These are phyloP conservation scores for Pseudozyma sp. DNA, from an alignment of 1,284 basidiomycete species.

Conservation along the genomic window DNA sequence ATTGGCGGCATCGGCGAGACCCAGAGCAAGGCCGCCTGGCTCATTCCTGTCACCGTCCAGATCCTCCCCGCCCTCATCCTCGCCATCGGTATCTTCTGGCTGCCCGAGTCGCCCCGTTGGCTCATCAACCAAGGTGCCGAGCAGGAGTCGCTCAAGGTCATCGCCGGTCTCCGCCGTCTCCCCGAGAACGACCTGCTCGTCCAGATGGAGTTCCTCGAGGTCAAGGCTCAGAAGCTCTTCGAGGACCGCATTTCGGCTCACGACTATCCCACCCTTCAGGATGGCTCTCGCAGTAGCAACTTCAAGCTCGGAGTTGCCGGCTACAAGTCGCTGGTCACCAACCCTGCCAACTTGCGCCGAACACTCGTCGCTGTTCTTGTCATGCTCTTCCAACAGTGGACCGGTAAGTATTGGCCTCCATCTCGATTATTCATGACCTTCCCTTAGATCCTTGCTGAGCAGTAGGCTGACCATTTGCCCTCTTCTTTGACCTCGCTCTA, in stretches of 20 bases:
- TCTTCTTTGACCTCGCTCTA: too few species aligned
- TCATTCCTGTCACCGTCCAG: constrained; percentile 80
- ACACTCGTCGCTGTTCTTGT: constrained; percentile 76
- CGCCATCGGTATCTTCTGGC: constrained; percentile 73
- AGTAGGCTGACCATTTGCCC: too few species aligned
- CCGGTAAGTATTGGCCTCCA: too few species aligned
- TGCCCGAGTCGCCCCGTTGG: constrained; percentile 83
- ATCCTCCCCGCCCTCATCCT: constrained; percentile 79
- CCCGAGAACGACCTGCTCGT: constrained; percentile 76
- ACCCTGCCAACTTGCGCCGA: constrained; percentile 74
- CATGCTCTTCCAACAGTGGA: constrained; percentile 78
- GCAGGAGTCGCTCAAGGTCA: constrained; percentile 77
- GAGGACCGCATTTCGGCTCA: constrained; percentile 48
- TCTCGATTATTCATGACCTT: too few species aligned
- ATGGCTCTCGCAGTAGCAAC: constrained; percentile 74
- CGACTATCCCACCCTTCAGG: constrained; percentile 75
- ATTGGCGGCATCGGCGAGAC: constrained; percentile 71
- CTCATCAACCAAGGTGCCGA: constrained; percentile 78
- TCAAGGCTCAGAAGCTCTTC: constrained; percentile 75
- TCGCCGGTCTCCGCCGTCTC: constrained; percentile 75
- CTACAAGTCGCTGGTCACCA: constrained; percentile 68
- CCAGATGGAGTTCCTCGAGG: constrained; percentile 83
- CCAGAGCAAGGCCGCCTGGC: constrained; percentile 79
- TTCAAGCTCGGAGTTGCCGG: constrained; percentile 76
- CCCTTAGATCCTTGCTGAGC: too few species aligned